These are phyloP conservation scores for Russula brevipes DNA, from an alignment of 768 basidiomycete species.

Conservation along the genomic window DNA sequence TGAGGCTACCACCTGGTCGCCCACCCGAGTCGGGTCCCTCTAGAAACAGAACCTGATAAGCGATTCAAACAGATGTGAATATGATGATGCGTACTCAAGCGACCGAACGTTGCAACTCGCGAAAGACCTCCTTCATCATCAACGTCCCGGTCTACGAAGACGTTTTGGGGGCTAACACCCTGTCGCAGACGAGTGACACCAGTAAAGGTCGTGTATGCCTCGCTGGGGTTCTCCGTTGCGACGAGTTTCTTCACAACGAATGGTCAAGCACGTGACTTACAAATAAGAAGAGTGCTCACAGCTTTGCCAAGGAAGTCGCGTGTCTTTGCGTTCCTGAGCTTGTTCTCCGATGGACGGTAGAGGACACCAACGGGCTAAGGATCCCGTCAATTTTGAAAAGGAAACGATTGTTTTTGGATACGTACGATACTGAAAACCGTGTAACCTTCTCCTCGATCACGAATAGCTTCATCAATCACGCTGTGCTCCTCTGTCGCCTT, in stretches of 20 bases:
- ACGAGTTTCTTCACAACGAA: conserved; percentile 63
- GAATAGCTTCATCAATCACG: conserved; percentile 89
- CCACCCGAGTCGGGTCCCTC: conserved; percentile 14
- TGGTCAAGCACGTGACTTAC: not conserved
- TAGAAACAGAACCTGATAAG: not conserved
- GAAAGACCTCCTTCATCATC: conserved; percentile 42
- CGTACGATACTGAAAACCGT: conserved; percentile 91
- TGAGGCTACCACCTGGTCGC: conserved; percentile 31
- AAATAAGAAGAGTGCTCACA: conserved; percentile 37
- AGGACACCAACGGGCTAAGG: conserved; percentile 79
- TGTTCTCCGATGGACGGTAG: conserved; percentile 85
- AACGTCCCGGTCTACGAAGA: conserved; percentile 45
- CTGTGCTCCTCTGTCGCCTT: conserved; percentile 80
- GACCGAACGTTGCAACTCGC: conserved; percentile 35
- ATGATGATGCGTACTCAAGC: conserved; percentile 17
- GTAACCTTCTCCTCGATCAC: conserved; percentile 76
- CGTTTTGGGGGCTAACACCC: conserved; percentile 58
- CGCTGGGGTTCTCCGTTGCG: conserved; percentile 69
- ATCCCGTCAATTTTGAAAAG: not conserved
- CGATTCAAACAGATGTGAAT: not conserved
- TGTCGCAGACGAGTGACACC: conserved; percentile 70
- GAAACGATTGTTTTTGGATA: conserved; percentile 23
- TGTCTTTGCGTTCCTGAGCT: conserved; percentile 77
- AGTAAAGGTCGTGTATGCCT: conserved; percentile 76
- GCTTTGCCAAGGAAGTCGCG: conserved; percentile 94